Base-by-base conservation (phyloP, 306 rosid genomes). In the Ammopiptanthus mongolicus region DNA sequence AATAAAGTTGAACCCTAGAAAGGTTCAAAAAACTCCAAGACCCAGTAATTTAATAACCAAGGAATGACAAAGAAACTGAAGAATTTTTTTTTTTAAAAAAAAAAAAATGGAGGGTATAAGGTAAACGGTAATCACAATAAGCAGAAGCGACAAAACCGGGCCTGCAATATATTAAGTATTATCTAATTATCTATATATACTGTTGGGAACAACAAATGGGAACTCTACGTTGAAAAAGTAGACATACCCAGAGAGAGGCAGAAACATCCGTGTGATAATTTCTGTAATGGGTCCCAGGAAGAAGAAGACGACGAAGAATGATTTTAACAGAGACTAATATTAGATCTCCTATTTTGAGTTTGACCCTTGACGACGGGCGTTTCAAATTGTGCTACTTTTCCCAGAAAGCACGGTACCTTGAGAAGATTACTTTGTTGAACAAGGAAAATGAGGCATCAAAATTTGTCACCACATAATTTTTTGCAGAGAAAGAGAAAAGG, bases 1-100 rank as follows among this genome's bases (percentile, higher is more conserved):
- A 36, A 37, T 8, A 21, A 8, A 72, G 33, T 50, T 72, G 55
- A 73, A 25, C 55, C 83, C 71, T 82, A 77, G 15, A 53, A 64
- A 70, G 57, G 44, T 36, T 46, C 53, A 79, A 61, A 41, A 79
- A 42, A 0, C 46, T 33, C 6, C 62, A 31, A 79, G 65, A 69
- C 72, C 67, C 80, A 74, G 51, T 10, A 39, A 50, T 6, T n/a
- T 18, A 56, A 53, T 41, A 42, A 71, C 0, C 14, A 76, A 34
- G 12, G 41, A 64, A 64, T 41, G 39, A 60, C 14, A 52, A 36
- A 7, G 22, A 60, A 17, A 47, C 1, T 18, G 1, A 3, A 11
- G 7, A 33, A 4, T 1, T 31, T 33, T 33, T 33, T 33, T 1
- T n/a, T n/a, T n/a, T n/a, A n/a, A n/a, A 12, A 34, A 76, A 69